Conservation (phyloP, 257 asterid species). For the Voacanga thouarsii region DNA sequence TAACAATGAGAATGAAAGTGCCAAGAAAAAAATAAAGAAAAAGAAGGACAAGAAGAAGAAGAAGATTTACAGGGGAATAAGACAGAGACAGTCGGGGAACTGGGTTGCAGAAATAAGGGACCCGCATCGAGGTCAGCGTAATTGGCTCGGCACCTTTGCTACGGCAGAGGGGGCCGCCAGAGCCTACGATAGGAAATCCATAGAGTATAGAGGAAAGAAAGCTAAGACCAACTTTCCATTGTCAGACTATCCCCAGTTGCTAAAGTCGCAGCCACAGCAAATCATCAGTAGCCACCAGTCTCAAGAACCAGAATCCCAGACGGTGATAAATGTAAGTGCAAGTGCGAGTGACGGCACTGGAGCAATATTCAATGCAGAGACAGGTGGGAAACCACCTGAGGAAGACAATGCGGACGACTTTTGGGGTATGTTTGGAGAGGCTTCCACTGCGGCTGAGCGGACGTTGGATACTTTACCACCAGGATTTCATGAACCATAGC, state of each 20-base stretch:
- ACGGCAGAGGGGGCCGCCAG: constrained; percentile 27
- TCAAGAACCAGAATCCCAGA: too few relatives aligned
- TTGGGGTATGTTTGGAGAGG: too few relatives aligned
- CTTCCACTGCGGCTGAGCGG: too few relatives aligned
- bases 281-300: too few relatives aligned
- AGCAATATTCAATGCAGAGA: too few relatives aligned
- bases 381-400: too few relatives aligned
- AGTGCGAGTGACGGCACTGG: too few relatives aligned
- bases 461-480: too few relatives aligned
- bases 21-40: not conserved
- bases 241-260: constrained; percentile 8
- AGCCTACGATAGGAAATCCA: constrained; percentile 26
- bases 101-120: constrained; percentile 30
- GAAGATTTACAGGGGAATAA: constrained; percentile 17
- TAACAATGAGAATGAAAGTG: not conserved
- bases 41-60: constrained; percentile 2
- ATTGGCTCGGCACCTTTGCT: constrained; percentile 28
- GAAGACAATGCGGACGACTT: too few relatives aligned
- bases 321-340: too few relatives aligned
- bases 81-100: constrained; percentile 21
- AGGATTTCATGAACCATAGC: too few relatives aligned
- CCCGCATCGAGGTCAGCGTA: not conserved
- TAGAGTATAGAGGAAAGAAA: constrained; percentile 23
- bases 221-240: constrained; percentile 27
- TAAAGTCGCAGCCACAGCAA: not conserved